Evolutionary conservation across 306 rosid genomes (phyloP).

Genomic region (Rubus idaeus): DNA sequence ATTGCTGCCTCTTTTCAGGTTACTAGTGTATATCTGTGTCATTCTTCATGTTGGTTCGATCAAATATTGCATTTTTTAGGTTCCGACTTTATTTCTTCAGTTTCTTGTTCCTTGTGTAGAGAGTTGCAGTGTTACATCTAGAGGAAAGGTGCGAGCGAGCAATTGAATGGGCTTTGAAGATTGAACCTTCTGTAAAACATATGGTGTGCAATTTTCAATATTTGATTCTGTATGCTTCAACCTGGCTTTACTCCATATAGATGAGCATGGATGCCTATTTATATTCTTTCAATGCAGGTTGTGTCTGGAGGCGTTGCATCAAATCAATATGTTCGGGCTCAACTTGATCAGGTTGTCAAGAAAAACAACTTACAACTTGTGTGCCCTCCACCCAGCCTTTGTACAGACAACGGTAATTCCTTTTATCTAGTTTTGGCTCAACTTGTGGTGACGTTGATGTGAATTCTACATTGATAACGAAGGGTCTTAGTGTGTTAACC

Average conservation of each 20-base stretch:
- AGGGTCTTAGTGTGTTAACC: not conserved
- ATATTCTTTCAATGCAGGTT: conserved; percentile 53
- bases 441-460: conserved; percentile 15
- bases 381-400: conserved; percentile 95
- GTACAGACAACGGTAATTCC: conserved; percentile 88
- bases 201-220: conserved; percentile 51
- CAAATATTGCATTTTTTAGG: not conserved
- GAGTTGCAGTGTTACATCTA: conserved; percentile 86
- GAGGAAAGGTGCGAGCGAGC: conserved; percentile 96
- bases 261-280: conserved; percentile 21
- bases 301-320: conserved; percentile 98
- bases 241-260: conserved; percentile 15
- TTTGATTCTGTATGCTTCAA: not conserved
- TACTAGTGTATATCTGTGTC: conserved; percentile 13
- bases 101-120: conserved; percentile 45
- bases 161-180: conserved; percentile 87
- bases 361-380: conserved; percentile 65
- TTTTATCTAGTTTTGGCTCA: conserved; percentile 21
- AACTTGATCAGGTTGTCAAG: conserved; percentile 68
- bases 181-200: conserved; percentile 83
- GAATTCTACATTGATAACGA: conserved; percentile 1
- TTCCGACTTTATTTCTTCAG: conserved; percentile 7
- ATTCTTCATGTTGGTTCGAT: conserved; percentile 11
- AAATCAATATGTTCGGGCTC: conserved; percentile 75
- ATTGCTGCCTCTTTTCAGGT: conserved; percentile 99